Evolutionary conservation across 2,329 filamentous ascomycete genomes (phyloP), one percentile per base, ranked within the genome.

Genomic region (Colletotrichum musae): DNA sequence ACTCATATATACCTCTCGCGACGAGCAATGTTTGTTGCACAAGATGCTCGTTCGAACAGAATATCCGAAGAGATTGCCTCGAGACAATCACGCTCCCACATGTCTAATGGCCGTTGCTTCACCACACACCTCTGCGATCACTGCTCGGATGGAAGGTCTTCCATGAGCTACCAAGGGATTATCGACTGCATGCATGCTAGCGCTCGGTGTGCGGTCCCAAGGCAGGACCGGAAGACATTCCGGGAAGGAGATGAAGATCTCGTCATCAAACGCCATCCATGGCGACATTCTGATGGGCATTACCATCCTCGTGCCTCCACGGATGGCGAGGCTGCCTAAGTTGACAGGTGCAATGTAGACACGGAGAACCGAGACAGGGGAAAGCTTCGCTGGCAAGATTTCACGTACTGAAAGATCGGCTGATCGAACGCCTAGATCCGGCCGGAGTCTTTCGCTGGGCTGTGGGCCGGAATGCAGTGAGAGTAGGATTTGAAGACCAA

Each of bases 141-240:
- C 39, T 24, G 15, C 39, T 48, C 50, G 50, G 50, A 41, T 39
- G 15, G 24, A 5, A 15, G 10, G 24, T 26, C 16, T 56, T 54
- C 39, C 59, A 62, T n/a, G 50, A 56, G 59, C 59, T 56, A 62
- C 54, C 9, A 12, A 13, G 15, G 13, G 41, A 43, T 43, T 43
- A 4, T 43, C 41, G 41, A 39, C 15, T 32, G 16, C 13, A 21
- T 13, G 54, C 12, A 51, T 41, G 41, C 41, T 43, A 43, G 41
- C 41, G 41, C 18, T 16, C 12, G 2, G 32, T 10, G 4, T 36
- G 10, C 24, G 13, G 12, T 7, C 41, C 39, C n/a, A 45, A 21
- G n/a, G 18, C 51, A 51, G 26, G 28, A 16, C 13, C 36, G 36
- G 24, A 15, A 10, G 21, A 15, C 51, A 58, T 63, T 66, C 58